Evolutionary conservation across 148 eudicot species (phyloP).

Genomic region (Rhododendron mucronatum): DNA sequence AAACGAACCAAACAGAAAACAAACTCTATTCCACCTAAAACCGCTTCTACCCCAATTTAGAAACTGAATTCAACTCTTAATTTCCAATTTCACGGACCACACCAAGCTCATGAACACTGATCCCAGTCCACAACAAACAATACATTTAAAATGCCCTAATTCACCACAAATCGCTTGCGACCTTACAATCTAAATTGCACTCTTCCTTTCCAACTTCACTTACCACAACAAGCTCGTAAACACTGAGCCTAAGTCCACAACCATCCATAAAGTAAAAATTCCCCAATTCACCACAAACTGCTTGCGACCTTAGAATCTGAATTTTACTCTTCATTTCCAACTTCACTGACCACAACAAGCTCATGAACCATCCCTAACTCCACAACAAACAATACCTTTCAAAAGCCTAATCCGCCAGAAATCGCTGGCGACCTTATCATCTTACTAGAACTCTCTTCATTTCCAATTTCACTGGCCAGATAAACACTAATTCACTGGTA

Average conservation of each 20-base stretch:
- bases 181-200: background rate
- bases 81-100: too few species aligned
- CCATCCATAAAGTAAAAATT: background rate
- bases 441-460: background rate
- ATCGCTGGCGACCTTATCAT: background rate
- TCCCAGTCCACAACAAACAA: too few species aligned
- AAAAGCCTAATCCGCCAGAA: background rate
- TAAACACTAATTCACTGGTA: background rate
- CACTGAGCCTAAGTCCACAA: background rate
- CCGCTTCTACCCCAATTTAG: background rate
- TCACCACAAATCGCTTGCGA: too few species aligned
- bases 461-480: background rate
- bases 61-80: background rate
- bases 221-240: background rate
- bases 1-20: background rate
- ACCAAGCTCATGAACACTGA: too few species aligned
- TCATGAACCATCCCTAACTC: background rate
- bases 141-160: too few species aligned
- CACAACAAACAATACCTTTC: background rate
- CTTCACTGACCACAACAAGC: background rate
- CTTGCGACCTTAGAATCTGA: background rate
- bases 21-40: background rate
- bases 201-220: background rate
- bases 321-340: background rate
- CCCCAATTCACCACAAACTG: background rate